Conservation (phyloP, 305 asterid genomes). For the Caryopteris hybrid region DNA sequence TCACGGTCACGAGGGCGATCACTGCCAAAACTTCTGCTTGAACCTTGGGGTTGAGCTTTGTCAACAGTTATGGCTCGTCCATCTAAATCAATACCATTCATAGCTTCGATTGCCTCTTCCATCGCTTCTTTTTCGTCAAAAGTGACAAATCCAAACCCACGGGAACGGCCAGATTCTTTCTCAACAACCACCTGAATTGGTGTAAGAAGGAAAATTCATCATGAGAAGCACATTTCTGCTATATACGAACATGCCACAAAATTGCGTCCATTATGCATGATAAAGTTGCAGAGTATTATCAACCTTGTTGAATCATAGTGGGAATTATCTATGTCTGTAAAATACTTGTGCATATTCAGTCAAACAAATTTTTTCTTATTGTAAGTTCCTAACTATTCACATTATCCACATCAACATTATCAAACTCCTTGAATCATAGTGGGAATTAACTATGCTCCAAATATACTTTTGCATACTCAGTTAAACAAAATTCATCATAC, state of each 20-base stretch:
- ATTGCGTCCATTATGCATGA: background rate
- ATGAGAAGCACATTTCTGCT: background rate
- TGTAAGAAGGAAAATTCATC: background rate
- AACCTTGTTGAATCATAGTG: background rate
- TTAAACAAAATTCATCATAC: background rate
- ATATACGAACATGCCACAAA: background rate
- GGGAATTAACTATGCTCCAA: background rate
- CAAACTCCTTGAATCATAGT: background rate
- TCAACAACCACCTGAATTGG: conserved; percentile 60
- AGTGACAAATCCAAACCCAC: conserved; percentile 83
- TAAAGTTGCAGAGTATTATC: background rate
- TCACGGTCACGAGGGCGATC: conserved; percentile 55
- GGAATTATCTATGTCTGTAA: background rate
- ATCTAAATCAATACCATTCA: conserved; percentile 81
- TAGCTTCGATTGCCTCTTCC: conserved; percentile 82
- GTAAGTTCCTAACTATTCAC: background rate
- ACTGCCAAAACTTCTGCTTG: conserved; percentile 52
- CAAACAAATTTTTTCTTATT: background rate
- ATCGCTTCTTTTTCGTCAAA: conserved; percentile 66
- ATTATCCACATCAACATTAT: too few species aligned
- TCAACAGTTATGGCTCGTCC: conserved; percentile 78
- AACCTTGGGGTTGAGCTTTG: conserved; percentile 69
- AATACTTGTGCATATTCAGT: background rate
- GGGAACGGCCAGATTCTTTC: conserved; percentile 77
- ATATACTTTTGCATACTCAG: background rate